phyloP scores from a whole-genome alignment of 1,284 basidiomycete species.

The Apiotrichum porosum region DNA sequence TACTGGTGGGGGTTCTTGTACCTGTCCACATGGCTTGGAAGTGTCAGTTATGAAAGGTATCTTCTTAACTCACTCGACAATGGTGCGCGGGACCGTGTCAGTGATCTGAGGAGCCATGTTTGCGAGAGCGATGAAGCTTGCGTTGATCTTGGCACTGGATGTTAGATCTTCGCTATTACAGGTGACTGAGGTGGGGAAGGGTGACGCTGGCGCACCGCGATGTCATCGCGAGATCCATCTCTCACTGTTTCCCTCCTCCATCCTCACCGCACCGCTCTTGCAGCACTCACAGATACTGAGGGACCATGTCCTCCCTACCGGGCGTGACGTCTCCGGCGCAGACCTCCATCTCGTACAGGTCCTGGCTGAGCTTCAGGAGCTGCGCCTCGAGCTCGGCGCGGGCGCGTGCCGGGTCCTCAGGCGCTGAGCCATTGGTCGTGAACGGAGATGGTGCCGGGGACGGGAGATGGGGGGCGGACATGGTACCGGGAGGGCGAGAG shows the following conservation, averaged over 20 bases:
- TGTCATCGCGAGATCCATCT: not conserved
- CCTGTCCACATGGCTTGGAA: slow-evolving; percentile 23
- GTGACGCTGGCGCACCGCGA: not conserved
- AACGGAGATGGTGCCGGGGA: slow-evolving; percentile 35
- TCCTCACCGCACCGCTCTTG: not conserved
- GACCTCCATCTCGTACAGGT: slow-evolving; percentile 46
- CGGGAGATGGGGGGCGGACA: slow-evolving; percentile 23
- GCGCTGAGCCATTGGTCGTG: slow-evolving; percentile 1
- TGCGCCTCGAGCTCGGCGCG: slow-evolving; percentile 33
- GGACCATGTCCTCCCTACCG: slow-evolving; percentile 36
- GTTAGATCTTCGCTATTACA: not conserved
- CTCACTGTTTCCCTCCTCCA: not conserved
- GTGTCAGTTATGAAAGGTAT: too few species aligned
- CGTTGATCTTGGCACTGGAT: slow-evolving; percentile 31
- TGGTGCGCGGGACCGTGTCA: slow-evolving; percentile 36
- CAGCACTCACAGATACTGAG: slow-evolving; percentile 33
- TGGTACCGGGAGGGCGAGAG: too few species aligned
- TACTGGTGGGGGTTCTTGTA: slow-evolving; percentile 36
- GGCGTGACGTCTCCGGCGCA: slow-evolving; percentile 41
- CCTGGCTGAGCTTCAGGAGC: slow-evolving; percentile 34
- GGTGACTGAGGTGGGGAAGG: not conserved
- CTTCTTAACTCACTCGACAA: slow-evolving; percentile 43
- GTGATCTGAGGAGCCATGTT: slow-evolving; percentile 27
- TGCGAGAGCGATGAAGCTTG: slow-evolving; percentile 26
- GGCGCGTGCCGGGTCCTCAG: slow-evolving; percentile 23